Evolutionary conservation across 2,329 filamentous ascomycete genomes (phyloP), one percentile per base, ranked within the genome.

Genomic region (Curvularia sp.): DNA sequence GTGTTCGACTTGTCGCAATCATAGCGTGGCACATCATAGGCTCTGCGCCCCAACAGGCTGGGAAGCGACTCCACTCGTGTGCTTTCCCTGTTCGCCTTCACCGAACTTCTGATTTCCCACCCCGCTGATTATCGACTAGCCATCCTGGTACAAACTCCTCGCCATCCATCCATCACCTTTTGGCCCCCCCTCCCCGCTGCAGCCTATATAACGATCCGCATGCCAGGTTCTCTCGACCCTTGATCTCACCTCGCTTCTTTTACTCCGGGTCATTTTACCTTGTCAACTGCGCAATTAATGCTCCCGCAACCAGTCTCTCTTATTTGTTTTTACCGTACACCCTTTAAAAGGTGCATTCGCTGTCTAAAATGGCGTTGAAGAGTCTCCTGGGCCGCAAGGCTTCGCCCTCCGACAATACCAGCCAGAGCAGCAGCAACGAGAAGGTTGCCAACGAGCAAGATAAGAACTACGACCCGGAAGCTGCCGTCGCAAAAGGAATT

Each of bases 351-450:
- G 69, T 70, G 75, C 66, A 81, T 83, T 68, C 80, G 82, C 62
- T 79, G 75, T 44, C 64, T 83, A 57, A 83, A 83, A 83, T 84
- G 82, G 82, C 81, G 81, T 73, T 83, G 79, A 77, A 75, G 28
- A 38, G 46, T 53, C 48, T 69, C 56, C 66, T 71, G 51, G 65
- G 66, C 30, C 60, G 58, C 57, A 70, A 69, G 59, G 62, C 55
- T 52, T 61, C 57, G 53, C 61, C 30, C 18, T 50, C 55, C 49
- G 65, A 63, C 39, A 57, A 57, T 13, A 60, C 58, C 49, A 65
- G 61, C 53, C 62, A 55, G 43, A 56, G 41, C 49, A 63, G 61
- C 49, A 63, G 61, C 59, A 62, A 52, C 28, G 60, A 68, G 38
- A 59, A 62, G n/a, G 39, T 60, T 48, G 59, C 62, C 31, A 59